A percentile compares a stretch with the other conserved stretches of the same genome.
Evolutionary conservation across 352 stramenopile species (phyloP).

Genomic region (Globisporangium orthogonon): DNA sequence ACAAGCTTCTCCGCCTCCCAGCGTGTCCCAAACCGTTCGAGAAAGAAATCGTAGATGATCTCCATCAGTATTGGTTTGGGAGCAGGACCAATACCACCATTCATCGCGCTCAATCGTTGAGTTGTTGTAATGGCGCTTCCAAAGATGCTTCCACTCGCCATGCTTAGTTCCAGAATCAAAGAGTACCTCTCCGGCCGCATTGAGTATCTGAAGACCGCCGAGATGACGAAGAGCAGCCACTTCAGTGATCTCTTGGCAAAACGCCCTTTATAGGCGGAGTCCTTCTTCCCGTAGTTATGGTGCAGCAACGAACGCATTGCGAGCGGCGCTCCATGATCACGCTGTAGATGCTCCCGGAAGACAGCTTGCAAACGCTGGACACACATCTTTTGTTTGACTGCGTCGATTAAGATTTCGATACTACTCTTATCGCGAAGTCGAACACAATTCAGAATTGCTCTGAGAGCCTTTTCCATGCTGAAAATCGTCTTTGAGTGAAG

Average conservation of each 20-base stretch:
- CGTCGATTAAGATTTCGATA: conserved; percentile 59
- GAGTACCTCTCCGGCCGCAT: conserved; percentile 23
- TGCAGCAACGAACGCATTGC: conserved; percentile 74
- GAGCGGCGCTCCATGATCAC: conserved; percentile 58
- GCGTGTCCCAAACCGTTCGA: conserved; percentile 58
- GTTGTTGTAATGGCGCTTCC: background rate
- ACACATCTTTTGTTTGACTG: conserved; percentile 62
- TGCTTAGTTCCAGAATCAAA: conserved; percentile 36
- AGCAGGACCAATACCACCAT: conserved; percentile 50
- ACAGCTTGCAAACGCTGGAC: conserved; percentile 62
- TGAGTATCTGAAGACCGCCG: conserved; percentile 41
- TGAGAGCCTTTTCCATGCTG: conserved; percentile 60
- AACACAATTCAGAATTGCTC: conserved; percentile 56
- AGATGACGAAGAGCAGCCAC: conserved; percentile 59
- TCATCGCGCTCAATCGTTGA: conserved; percentile 20
- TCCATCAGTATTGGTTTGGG: conserved; percentile 63
- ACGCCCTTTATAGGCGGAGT: conserved; percentile 20
- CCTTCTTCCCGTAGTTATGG: conserved; percentile 36
- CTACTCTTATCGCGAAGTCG: conserved; percentile 55
- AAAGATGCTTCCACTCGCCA: conserved; percentile 25
- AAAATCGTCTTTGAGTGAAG: conserved; percentile 54
- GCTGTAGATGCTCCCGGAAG: conserved; percentile 61
- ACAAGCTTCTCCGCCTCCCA: conserved; percentile 75
- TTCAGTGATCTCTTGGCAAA: conserved; percentile 35
- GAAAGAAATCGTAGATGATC: conserved; percentile 71